Percentiles rank a stretch among this genome's conserved stretches.
phyloP scores from a whole-genome alignment of 495 filamentous ascomycete species.

The Pseudoneurospora amorphoporcata region DNA sequence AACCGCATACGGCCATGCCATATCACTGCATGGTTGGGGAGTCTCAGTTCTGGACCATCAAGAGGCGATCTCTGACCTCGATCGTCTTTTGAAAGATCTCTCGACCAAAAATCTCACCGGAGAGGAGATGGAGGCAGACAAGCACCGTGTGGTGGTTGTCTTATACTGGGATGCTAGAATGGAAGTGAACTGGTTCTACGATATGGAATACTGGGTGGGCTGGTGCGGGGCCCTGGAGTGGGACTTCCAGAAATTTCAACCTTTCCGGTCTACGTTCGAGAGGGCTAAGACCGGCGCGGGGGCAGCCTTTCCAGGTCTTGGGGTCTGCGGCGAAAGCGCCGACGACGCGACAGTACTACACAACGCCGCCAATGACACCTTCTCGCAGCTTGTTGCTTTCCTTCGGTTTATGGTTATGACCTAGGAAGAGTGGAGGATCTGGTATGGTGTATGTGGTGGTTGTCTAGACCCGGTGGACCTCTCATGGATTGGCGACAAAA shows the following conservation, averaged over 20 bases:
- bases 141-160: fast-evolving
- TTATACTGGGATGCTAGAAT: not conserved
- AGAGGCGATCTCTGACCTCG: not conserved
- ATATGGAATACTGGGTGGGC: not conserved
- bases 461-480: not conserved
- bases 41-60: not conserved
- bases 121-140: not conserved
- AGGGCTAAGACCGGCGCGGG: not conserved
- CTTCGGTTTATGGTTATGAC: not conserved
- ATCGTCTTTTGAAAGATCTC: not conserved
- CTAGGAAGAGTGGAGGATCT: not conserved
- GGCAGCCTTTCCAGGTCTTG: not conserved
- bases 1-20: not conserved
- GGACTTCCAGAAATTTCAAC: not conserved
- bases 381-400: not conserved
- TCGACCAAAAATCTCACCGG: not conserved
- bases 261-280: not conserved
- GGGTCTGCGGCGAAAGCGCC: not conserved
- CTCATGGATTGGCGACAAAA: not conserved
- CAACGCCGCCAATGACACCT: not conserved
- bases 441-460: not conserved
- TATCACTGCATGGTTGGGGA: not conserved
- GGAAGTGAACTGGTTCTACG: not conserved
- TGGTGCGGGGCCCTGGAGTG: not conserved
- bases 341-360: not conserved